Percentiles rank a stretch among this genome's conserved stretches.
Conservation (phyloP, 208 protist genomes). For the Naegleria gruberi region DNA sequence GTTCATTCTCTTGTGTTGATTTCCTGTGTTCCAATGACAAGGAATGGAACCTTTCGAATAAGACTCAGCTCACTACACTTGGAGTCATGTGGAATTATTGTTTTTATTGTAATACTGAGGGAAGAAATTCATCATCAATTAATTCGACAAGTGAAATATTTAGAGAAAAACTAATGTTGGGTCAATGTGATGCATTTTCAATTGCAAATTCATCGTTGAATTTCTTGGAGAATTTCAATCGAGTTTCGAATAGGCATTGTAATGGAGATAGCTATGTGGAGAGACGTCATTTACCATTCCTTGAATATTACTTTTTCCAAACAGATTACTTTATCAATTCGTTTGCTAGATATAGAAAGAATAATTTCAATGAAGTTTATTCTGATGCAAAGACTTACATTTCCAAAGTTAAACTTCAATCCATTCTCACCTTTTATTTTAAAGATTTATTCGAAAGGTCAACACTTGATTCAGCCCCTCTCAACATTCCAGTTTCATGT, state of each 20-base stretch:
- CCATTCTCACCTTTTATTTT: neutral
- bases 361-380: neutral
- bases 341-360: neutral
- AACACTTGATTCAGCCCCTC: neutral
- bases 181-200: neutral
- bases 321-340: neutral
- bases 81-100: neutral
- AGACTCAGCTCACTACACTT: neutral
- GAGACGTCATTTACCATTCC: neutral
- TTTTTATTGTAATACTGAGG: neutral
- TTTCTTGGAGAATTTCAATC: neutral
- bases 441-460: neutral
- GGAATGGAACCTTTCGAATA: neutral
- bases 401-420: neutral
- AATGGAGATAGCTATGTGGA: neutral
- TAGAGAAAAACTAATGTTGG: neutral
- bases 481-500: neutral
- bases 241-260: neutral
- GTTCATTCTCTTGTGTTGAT: neutral
- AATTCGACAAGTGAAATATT: neutral
- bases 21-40: neutral
- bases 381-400: neutral
- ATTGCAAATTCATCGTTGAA: neutral
- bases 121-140: too few species aligned
- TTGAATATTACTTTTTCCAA: neutral